Base-by-base conservation (phyloP, 2,329 filamentous ascomycete genomes). In the Alternaria sp. region DNA sequence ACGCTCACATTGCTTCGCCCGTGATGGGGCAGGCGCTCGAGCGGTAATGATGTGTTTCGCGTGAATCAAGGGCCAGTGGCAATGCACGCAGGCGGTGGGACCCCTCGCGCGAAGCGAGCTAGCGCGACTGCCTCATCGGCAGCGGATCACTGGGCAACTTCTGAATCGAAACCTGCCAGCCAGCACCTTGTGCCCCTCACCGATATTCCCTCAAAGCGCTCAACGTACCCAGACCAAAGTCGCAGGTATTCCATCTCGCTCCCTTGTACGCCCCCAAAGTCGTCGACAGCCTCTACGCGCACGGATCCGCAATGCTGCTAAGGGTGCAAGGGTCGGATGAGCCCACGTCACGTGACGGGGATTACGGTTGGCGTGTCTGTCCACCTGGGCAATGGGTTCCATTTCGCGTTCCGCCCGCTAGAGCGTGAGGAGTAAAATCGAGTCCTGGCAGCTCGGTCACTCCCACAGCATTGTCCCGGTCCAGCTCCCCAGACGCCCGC, bases 371-470 rank as follows among this genome's bases (percentile, higher is more conserved):
- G 67, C 70, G 63, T 58, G 33, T 37, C 4, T 15, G 33, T 37
- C 33, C 33, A 37, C 33, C 33, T 37, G 33, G 33, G 33, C 33
- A 37, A 37, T 37, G 33, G 33, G 15, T n/a, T n/a, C 33, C 33
- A 37, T 37, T 56, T 63, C 62, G 62, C 56, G 61, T 62, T 18
- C 37, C 54, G 64, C 68, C 61, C 61, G 65, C 65, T 62, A 58
- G 63, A 61, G 66, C 67, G 65, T 68, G 65, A 67, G 66, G 63
- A 67, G 66, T 69, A 66, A 70, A 56, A 66, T 69, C 71, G 70
- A 72, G 70, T 71, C 72, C 70, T 64, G 64, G 66, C 71, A 72
- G 68, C 71, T 70, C 67, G 60, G 68, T 66, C 63, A 44, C 68
- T 58, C 64, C 63, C 66, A 66, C 68, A 44, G 65, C 74, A 77